Base-by-base conservation (phyloP, 2,329 filamentous ascomycete species). In the Trichothecium roseum region DNA sequence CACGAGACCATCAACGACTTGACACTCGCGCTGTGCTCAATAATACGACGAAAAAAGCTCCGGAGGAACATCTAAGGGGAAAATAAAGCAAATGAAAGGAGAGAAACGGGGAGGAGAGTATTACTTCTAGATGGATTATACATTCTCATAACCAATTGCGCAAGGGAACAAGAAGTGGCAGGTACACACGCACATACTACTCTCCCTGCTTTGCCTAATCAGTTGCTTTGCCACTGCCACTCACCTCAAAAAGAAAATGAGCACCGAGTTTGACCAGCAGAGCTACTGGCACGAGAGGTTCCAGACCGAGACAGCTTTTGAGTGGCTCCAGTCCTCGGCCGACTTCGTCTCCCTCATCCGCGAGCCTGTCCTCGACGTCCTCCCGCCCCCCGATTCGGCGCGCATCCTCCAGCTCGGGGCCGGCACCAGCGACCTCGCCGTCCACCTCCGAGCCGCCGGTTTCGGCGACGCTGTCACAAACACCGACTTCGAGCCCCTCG, bases 221-320 rank as follows among this genome's bases (percentile, higher is more conserved):
- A n/a, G n/a, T 10, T 24, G 20, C 20, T 24, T 24, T 10, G 10
- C 20, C 6, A 24, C 20, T 6, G 20, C 20, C 6, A 24, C 6
- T 6, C 6, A 24, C 6, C 6, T 6, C 6, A 24, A 24, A 24
- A 24, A 10, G 20, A 24, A 24, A 24, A 24, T 6, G 10, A 37
- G 31, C 28, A 32, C 53, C 36, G 59, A 68, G 36, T 70, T 65
- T 38, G 66, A 69, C 26, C 62, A 68, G 28, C 61, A 66, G 43
- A 60, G 56, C 40, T 71, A 70, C 46, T 71, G 67, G 67, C 62
- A 56, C 36, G 40, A 57, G 5, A 62, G 68, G 18, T 71, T 70
- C 53, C 38, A 49, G 13, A 51, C 52, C 12, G 66, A 71, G 44
- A 54, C 49, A 5, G 46, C 55, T 8, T 70, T 69, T 38, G 67